Conservation (phyloP, 495 filamentous ascomycete genomes). For the Talaromyces proteolyticus region DNA sequence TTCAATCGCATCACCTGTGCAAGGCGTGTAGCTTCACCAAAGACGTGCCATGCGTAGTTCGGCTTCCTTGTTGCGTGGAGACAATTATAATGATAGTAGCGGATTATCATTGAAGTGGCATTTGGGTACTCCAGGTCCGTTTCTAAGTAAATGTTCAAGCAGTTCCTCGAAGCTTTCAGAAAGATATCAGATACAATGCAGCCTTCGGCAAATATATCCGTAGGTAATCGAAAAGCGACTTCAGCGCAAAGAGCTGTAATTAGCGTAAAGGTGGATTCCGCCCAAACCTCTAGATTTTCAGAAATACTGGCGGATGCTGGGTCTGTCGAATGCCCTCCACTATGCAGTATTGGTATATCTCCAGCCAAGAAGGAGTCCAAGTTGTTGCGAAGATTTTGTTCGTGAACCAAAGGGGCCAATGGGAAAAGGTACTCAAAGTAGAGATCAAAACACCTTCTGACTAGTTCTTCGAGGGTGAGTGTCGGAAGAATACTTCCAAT, state of each 20-base stretch:
- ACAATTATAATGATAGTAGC: background rate
- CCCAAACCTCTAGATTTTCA: background rate
- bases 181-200: background rate
- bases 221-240: background rate
- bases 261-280: background rate
- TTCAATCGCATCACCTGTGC: background rate
- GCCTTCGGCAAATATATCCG: background rate
- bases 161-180: background rate
- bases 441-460: background rate
- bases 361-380: background rate
- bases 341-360: background rate
- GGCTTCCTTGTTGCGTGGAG: background rate
- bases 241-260: background rate
- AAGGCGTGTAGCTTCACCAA: background rate
- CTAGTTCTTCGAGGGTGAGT: background rate
- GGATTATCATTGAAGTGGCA: background rate
- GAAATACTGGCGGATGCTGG: background rate
- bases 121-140: background rate
- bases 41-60: background rate
- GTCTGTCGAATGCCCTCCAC: background rate
- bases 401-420: background rate
- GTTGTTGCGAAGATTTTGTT: background rate
- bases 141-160: background rate
- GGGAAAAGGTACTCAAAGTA: background rate
- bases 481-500: background rate